Conservation (phyloP, 805 yeast species). For the Pichia paraexigua region DNA sequence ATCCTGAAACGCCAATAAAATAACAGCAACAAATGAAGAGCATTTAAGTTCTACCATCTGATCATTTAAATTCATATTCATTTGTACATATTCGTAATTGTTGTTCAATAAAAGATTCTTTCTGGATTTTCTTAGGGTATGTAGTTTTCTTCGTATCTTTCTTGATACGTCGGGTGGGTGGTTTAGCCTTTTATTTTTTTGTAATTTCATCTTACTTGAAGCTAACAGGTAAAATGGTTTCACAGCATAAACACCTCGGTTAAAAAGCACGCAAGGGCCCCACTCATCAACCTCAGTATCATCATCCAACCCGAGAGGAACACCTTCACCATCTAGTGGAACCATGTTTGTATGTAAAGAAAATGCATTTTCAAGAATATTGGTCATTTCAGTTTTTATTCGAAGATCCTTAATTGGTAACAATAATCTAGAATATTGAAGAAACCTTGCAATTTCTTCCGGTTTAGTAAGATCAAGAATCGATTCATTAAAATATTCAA, state of each 20-base stretch:
- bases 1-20: conserved; percentile 33
- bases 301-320: background rate
- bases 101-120: background rate
- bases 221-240: background rate
- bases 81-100: background rate
- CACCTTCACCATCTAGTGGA: background rate
- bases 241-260: background rate
- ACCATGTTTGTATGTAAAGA: background rate
- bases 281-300: background rate
- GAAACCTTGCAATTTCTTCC: background rate
- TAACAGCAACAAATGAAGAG: conserved; percentile 37
- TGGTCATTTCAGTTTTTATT: background rate
- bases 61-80: background rate
- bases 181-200: background rate
- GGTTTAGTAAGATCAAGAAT: background rate
- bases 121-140: background rate
- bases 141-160: background rate
- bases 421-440: background rate
- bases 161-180: background rate
- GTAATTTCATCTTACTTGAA: background rate
- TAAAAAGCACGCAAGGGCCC: no score
- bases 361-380: background rate
- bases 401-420: background rate
- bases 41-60: conserved; percentile 11
- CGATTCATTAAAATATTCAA: background rate